Percentiles rank a stretch among this genome's conserved stretches.
phyloP scores from a whole-genome alignment of 208 protist species.

The Leishmania martiniquensis region DNA sequence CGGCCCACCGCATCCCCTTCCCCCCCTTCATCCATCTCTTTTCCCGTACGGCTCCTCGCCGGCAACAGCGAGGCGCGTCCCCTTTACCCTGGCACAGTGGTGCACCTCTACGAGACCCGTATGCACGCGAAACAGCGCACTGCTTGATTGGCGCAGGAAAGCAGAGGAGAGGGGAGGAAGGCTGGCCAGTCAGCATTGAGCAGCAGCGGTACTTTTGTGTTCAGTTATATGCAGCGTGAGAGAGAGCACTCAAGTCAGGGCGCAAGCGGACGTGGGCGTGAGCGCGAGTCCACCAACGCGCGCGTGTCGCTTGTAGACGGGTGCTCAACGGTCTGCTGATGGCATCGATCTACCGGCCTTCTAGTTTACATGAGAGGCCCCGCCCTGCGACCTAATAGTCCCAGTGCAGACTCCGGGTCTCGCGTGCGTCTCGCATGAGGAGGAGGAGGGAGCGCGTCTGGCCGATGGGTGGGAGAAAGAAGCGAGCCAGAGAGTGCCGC shows the following conservation, averaged over 20 bases:
- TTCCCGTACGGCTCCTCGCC: neutral
- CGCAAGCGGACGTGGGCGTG: neutral
- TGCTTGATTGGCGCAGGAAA: neutral
- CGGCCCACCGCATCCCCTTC: neutral
- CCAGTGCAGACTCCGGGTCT: neutral
- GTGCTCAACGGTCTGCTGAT: neutral
- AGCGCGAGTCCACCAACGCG: neutral
- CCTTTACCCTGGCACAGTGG: neutral
- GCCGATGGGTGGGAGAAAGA: no score
- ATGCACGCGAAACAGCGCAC: neutral
- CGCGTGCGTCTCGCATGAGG: neutral
- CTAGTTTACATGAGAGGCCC: constrained; percentile 2
- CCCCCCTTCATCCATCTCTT: neutral
- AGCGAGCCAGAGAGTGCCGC: no score
- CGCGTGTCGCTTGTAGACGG: neutral
- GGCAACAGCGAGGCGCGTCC: neutral
- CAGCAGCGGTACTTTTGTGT: neutral
- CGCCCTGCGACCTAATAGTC: neutral
- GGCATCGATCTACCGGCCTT: neutral
- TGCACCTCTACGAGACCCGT: neutral
- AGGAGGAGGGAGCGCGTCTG: no score
- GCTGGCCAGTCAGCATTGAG: no score
- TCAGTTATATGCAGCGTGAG: neutral
- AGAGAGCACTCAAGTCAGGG: neutral
- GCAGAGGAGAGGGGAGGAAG: no score